phyloP scores from a whole-genome alignment of 2,329 filamentous ascomycete genomes.

The Reticulascus tulasneorum region DNA sequence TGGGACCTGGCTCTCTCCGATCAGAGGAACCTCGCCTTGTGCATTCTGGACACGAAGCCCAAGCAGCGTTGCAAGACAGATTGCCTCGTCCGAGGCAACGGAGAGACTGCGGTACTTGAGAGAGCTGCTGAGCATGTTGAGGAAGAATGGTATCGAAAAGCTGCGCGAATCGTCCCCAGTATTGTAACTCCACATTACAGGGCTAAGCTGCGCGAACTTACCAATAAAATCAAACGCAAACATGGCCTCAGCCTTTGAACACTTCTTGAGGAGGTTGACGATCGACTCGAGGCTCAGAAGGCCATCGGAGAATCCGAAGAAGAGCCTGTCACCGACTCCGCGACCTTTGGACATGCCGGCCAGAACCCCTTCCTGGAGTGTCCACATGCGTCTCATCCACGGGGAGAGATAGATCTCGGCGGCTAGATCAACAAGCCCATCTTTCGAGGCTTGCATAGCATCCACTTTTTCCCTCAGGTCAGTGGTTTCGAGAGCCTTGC shows the following conservation, averaged over 20 bases:
- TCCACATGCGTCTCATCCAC: conserved; percentile 11
- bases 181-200: background rate
- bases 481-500: background rate
- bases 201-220: conserved; percentile 3
- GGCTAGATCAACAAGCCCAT: conserved; percentile 3
- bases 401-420: conserved; percentile 3
- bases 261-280: conserved; percentile 2
- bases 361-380: conserved; percentile 8
- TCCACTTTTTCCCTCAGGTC: background rate
- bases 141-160: background rate
- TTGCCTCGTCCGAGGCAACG: conserved; percentile 5
- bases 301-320: conserved; percentile 2
- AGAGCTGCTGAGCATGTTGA: conserved; percentile 1
- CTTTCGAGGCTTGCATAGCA: background rate
- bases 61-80: conserved; percentile 1
- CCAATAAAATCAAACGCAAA: background rate
- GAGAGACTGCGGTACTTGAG: conserved; percentile 4
- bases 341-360: background rate
- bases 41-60: background rate
- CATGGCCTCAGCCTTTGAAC: background rate
- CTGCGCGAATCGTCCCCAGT: background rate
- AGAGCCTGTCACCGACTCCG: conserved; percentile 4
- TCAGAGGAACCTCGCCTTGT: background rate
- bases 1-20: background rate
- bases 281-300: conserved; percentile 1